phyloP scores from a whole-genome alignment of 2,329 filamentous ascomycete genomes.

The Diaporthe destruens region DNA sequence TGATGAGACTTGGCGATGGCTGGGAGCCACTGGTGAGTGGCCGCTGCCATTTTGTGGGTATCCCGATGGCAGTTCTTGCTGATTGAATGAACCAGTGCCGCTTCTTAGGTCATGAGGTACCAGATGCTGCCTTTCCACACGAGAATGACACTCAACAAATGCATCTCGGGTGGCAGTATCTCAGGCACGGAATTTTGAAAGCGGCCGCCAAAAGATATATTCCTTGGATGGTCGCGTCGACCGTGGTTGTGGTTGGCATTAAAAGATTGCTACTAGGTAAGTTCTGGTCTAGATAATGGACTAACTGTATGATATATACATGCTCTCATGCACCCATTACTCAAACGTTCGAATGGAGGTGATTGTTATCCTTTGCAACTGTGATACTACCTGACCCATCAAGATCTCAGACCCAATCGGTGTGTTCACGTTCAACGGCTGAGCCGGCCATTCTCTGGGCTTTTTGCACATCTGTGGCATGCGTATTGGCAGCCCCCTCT shows the following conservation, averaged over 20 bases:
- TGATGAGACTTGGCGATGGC: constrained; percentile 18
- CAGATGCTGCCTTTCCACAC: background rate
- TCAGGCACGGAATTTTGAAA: constrained; percentile 13
- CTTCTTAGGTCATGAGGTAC: background rate
- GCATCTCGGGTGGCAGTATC: constrained; percentile 11
- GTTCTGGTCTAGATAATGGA: background rate
- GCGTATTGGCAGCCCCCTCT: background rate
- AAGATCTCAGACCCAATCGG: no score
- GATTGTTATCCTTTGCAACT: no score
- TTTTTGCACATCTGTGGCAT: background rate
- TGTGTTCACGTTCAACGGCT: no score
- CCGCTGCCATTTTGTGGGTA: background rate
- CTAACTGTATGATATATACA: background rate
- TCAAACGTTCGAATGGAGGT: no score
- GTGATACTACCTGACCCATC: no score
- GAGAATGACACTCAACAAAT: constrained; percentile 3
- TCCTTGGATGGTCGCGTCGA: background rate
- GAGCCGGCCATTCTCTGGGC: no score
- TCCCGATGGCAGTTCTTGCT: background rate
- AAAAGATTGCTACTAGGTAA: background rate
- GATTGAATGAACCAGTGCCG: background rate
- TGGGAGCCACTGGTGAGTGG: constrained; percentile 18
- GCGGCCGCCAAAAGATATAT: background rate
- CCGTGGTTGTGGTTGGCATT: no score
- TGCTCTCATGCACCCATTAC: no score